These are phyloP conservation scores for Daucus carota DNA, from an alignment of 129 eudicot genomes.

Conservation along the genomic window DH1_v3.0 NC_030382.2:28353501-28354000, in stretches of 20 bases:
- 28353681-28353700: too few species aligned
- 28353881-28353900: constrained; percentile 42
- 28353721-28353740: background rate
- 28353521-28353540: too few species aligned
- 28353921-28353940: constrained; percentile 75
- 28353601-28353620: too few species aligned
- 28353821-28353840: too few species aligned
- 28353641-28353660: too few species aligned
- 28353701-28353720: background rate
- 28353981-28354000: constrained; percentile 66
- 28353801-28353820: constrained; percentile 36
- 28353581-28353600: too few species aligned
- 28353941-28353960: constrained; percentile 53
- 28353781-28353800: constrained; percentile 80
- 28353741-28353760: constrained; percentile 62
- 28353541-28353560: too few species aligned
- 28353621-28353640: too few species aligned
- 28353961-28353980: constrained; percentile 66
- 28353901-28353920: constrained; percentile 59
- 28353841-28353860: background rate
- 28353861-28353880: background rate
- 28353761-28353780: constrained; percentile 67
- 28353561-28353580: too few species aligned
- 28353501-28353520: too few species aligned
- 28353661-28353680: too few species aligned